phyloP scores from a whole-genome alignment of 345 rosid genomes.

The Boechera retrofracta region DNA sequence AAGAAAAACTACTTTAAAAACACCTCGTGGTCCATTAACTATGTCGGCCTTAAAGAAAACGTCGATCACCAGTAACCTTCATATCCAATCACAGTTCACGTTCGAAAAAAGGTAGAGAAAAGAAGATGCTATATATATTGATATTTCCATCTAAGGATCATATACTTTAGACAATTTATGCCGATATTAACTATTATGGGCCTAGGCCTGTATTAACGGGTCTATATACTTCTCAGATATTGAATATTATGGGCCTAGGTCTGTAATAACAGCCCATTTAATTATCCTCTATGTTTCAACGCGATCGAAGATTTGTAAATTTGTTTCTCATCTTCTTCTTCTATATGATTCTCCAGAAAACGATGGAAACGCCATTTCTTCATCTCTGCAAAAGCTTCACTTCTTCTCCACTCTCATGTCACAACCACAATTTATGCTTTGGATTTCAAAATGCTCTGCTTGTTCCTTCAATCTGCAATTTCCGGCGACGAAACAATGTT shows the following conservation, averaged over 20 bases:
- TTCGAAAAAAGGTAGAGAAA: background rate
- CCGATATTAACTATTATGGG: background rate
- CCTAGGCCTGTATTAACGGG: constrained; percentile 1
- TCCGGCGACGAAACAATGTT: constrained; percentile 11
- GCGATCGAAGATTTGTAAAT: background rate
- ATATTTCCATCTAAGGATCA: background rate
- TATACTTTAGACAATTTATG: background rate
- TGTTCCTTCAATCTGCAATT: background rate
- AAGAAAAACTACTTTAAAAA: background rate
- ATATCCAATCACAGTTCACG: constrained; percentile 16
- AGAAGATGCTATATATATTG: background rate
- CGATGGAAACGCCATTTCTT: constrained; percentile 60
- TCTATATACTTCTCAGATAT: background rate
- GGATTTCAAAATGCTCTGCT: constrained; percentile 45
- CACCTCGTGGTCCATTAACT: constrained; percentile 42
- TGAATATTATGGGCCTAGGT: constrained; percentile 5
- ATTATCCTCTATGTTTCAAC: background rate
- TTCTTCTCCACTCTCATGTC: constrained; percentile 14
- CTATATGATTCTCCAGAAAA: constrained; percentile 21
- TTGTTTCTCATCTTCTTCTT: background rate
- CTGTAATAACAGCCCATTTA: constrained; percentile 20
- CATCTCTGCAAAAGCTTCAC: constrained; percentile 49
- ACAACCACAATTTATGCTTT: constrained; percentile 5
- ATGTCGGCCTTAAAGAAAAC: constrained; percentile 36
- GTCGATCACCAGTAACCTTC: constrained; percentile 29